Percentiles rank a stretch among this genome's conserved stretches.
Conservation (phyloP, 345 rosid genomes). For the Boechera stricta region DNA sequence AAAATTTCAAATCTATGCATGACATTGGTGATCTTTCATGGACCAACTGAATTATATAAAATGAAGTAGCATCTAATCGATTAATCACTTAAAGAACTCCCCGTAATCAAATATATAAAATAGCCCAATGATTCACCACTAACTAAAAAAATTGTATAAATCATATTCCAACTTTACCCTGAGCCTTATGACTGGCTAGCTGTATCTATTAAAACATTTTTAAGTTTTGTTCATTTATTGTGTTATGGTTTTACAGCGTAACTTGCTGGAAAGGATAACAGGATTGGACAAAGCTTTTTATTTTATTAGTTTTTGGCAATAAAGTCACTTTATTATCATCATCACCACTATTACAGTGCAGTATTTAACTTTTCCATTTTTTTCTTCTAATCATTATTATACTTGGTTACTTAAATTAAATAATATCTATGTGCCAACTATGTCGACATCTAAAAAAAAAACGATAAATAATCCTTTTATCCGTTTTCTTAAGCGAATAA, state of each 20-base stretch:
- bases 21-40: background rate
- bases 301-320: slow-evolving; percentile 2
- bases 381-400: slow-evolving; percentile 11
- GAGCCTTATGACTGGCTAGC: slow-evolving; percentile 41
- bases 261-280: slow-evolving; percentile 38
- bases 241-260: slow-evolving; percentile 43
- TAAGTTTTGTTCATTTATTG: slow-evolving; percentile 24
- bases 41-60: slow-evolving; percentile 23
- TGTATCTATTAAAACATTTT: slow-evolving; percentile 5
- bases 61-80: slow-evolving; percentile 30
- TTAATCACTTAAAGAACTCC: slow-evolving; percentile 8
- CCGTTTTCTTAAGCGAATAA: background rate
- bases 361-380: slow-evolving; percentile 27
- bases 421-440: slow-evolving; percentile 28
- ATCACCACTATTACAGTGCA: slow-evolving; percentile 33
- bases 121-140: slow-evolving; percentile 44
- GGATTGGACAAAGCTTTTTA: slow-evolving; percentile 33
- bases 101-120: slow-evolving; percentile 20
- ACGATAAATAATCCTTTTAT: background rate
- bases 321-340: slow-evolving; percentile 31
- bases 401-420: slow-evolving; percentile 1
- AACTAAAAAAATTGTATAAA: slow-evolving; percentile 5
- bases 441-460: slow-evolving; percentile 37
- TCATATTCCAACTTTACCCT: slow-evolving; percentile 21
- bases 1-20: background rate